Conservation (phyloP, 208 protist genomes). For the Crithidia expoeki region DNA sequence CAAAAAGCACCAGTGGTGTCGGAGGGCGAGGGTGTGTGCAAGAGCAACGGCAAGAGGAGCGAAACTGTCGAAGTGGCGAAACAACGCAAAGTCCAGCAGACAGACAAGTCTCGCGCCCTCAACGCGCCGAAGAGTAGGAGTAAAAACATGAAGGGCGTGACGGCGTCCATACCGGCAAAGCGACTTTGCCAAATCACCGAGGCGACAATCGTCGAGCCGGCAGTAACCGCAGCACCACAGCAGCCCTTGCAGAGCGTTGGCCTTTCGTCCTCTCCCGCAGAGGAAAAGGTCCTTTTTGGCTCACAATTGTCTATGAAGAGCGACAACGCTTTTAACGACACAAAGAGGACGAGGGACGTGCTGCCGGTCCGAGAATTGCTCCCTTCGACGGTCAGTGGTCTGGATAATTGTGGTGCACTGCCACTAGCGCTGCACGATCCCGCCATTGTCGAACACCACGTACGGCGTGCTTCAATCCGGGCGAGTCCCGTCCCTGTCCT, state of each 20-base stretch:
- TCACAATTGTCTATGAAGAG: no score
- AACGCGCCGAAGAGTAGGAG: slow-evolving; percentile 1
- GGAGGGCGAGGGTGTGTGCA: no score
- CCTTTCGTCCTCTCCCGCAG: no score
- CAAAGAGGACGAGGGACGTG: no score
- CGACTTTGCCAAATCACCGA: neutral
- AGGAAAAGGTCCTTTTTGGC: no score
- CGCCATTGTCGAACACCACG: neutral
- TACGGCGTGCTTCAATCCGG: neutral
- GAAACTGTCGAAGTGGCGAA: no score
- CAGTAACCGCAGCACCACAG: neutral
- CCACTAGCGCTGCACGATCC: neutral
- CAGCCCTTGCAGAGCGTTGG: no score
- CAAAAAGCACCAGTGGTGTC: no score
- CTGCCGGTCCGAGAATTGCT: no score
- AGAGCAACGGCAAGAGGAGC: no score
- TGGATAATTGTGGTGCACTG: neutral
- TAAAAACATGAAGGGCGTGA: slow-evolving; percentile 11
- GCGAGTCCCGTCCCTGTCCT: neutral
- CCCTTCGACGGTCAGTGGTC: no score
- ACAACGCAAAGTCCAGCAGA: neutral
- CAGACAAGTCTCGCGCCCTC: neutral
- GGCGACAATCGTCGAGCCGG: neutral
- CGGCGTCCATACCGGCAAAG: neutral
- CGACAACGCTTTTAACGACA: no score